Conservation (phyloP, 2,329 filamentous ascomycete species). For the Trichoderma guizhouense region DNA sequence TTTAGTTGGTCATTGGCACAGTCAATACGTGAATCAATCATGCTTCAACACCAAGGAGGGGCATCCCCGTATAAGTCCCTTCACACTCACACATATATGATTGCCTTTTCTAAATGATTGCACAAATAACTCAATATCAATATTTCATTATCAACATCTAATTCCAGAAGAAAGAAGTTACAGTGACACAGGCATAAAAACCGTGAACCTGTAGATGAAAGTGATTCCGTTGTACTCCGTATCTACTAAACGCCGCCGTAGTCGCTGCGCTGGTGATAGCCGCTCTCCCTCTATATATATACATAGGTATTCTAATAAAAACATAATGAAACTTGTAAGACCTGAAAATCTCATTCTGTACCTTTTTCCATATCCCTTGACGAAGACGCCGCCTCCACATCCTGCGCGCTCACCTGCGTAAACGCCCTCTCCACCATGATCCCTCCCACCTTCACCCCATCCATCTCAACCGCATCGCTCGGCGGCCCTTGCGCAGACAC, state of each 20-base stretch:
- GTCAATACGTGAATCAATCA: no score
- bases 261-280: background rate
- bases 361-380: background rate
- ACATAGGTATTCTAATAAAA: background rate
- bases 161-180: background rate
- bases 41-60: background rate
- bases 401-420: conserved; percentile 12
- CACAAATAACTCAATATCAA: background rate
- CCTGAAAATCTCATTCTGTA: background rate
- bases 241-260: background rate
- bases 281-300: background rate
- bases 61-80: background rate
- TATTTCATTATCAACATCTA: background rate
- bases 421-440: conserved; percentile 17
- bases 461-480: background rate
- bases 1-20: background rate
- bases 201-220: background rate
- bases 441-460: background rate
- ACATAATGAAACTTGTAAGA: background rate
- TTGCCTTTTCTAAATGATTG: background rate
- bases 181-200: background rate
- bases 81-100: background rate
- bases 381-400: background rate
- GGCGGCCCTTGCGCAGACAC: background rate
- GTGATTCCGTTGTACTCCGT: background rate